These are phyloP conservation scores for Dactylonectria macrodidyma DNA, from an alignment of 2,329 filamentous ascomycete species.

Conservation along the genomic window DNA sequence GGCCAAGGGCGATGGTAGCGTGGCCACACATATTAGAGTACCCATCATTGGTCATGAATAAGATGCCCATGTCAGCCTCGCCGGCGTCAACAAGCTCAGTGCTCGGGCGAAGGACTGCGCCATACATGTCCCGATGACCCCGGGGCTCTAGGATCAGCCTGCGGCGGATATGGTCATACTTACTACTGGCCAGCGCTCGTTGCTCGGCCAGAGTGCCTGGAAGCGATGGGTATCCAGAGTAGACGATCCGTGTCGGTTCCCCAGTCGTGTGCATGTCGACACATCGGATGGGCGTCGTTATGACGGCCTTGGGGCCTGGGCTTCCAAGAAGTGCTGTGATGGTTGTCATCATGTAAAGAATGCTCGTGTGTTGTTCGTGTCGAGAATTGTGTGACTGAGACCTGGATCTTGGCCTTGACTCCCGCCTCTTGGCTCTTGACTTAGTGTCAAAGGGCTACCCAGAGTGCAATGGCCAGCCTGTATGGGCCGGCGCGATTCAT, in stretches of 20 bases:
- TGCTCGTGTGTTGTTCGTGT: too few relatives aligned
- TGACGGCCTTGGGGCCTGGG: background rate
- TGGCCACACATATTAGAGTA: conserved; percentile 6
- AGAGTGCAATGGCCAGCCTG: too few relatives aligned
- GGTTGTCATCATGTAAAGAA: too few relatives aligned
- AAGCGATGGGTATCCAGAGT: background rate
- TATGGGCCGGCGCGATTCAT: too few relatives aligned
- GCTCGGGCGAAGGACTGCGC: background rate
- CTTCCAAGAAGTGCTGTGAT: too few relatives aligned
- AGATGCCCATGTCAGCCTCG: background rate
- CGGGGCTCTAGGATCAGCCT: background rate
- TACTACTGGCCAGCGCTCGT: background rate
- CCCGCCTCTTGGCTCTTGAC: too few relatives aligned
- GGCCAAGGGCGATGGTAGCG: background rate
- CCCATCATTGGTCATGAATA: conserved; percentile 1
- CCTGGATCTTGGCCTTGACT: too few relatives aligned
- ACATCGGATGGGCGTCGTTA: background rate
- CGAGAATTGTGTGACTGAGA: too few relatives aligned
- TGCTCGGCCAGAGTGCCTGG: background rate
- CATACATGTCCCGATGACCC: conserved; percentile 1
- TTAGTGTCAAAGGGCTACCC: too few relatives aligned
- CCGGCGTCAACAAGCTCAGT: background rate
- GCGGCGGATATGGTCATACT: background rate
- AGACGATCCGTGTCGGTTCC: background rate
- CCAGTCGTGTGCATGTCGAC: conserved; percentile 2